Base-by-base conservation (phyloP, 1,284 basidiomycete species). In the Amylostereum areolatum region DNA sequence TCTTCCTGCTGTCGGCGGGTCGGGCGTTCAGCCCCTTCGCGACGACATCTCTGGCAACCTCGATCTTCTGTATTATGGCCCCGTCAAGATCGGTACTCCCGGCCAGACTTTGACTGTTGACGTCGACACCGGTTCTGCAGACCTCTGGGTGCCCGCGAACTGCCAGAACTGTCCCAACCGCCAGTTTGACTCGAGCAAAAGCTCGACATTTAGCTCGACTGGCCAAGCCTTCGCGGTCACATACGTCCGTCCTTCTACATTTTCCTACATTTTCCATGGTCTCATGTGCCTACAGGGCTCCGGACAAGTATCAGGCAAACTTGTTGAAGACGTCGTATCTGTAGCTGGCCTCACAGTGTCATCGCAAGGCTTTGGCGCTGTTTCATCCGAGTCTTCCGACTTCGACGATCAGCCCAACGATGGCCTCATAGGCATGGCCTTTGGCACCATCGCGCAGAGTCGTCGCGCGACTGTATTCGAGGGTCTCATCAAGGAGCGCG, bases 71-170 rank as follows among this genome's bases (percentile, higher is more conserved):
- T 83, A 82, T 59, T 80, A 75, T 46, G 81, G 77, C 2, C 52
- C 62, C 1, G 48, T 78, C 34, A 9, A 52, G 9, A 66, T 83
- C 45, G 81, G 80, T 11, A 75, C 76, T 12, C 71, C 72, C 2
- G 50, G 61, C 3, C 77, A 80, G 56, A 41, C 47, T 28, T 55
- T 81, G 18, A 64, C 68, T 1, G 67, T 81, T 27, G 75, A 80
- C 57, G 62, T 81, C 53, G 80, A 83, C 57, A 83, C 80, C 2
- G 81, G 81, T 43, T 81, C 78, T 3, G 70, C 80, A 28, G 81
- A 83, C 57, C 65, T 77, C 18, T 83, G 79, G 78, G 56, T 80
- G 10, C 70, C 76, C 12, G 65, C 66, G 10, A 52, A 62, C 35
- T 81, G 79, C 54, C 30, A 43, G 1, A 28, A 58, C 18, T 83